These are phyloP conservation scores for Microglena sp. DNA, from an alignment of 139 green algal species.

Conservation along the genomic window DNA sequence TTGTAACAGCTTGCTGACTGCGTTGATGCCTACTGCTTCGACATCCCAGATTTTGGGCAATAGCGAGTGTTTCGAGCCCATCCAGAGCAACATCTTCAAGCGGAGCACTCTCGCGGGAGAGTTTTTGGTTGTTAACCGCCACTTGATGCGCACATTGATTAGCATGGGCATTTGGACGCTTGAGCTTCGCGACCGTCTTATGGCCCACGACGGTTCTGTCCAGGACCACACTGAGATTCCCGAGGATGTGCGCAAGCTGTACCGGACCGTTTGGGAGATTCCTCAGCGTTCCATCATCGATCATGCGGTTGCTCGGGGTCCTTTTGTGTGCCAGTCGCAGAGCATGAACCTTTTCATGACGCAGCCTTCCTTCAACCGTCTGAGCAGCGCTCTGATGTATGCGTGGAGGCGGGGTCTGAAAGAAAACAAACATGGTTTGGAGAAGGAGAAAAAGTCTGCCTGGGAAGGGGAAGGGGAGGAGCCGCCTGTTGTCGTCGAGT, in stretches of 20 bases:
- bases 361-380: too few relatives aligned
- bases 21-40: constrained; percentile 27
- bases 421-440: too few relatives aligned
- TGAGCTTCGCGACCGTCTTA: constrained; percentile 9
- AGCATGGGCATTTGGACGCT: constrained; percentile 12
- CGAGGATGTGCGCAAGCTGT: constrained; percentile 6
- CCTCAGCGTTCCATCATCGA: constrained; percentile 9
- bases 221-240: constrained; percentile 9
- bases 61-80: constrained; percentile 31
- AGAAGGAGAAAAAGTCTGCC: too few relatives aligned
- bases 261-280: constrained; percentile 24
- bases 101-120: constrained; percentile 14
- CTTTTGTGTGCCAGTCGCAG: too few relatives aligned
- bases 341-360: too few relatives aligned
- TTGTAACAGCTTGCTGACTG: constrained; percentile 20
- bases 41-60: constrained; percentile 28
- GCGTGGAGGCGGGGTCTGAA: too few relatives aligned
- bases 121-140: constrained; percentile 25
- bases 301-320: too few relatives aligned
- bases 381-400: too few relatives aligned
- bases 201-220: constrained; percentile 25
- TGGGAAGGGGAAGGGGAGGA: too few relatives aligned
- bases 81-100: constrained; percentile 25
- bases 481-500: too few relatives aligned
- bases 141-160: constrained; percentile 18